Percentiles rank a stretch among this genome's conserved stretches.
These are phyloP conservation scores for Elaphomyces granulatus DNA, from an alignment of 495 filamentous ascomycete genomes.

Conservation along the genomic window DNA sequence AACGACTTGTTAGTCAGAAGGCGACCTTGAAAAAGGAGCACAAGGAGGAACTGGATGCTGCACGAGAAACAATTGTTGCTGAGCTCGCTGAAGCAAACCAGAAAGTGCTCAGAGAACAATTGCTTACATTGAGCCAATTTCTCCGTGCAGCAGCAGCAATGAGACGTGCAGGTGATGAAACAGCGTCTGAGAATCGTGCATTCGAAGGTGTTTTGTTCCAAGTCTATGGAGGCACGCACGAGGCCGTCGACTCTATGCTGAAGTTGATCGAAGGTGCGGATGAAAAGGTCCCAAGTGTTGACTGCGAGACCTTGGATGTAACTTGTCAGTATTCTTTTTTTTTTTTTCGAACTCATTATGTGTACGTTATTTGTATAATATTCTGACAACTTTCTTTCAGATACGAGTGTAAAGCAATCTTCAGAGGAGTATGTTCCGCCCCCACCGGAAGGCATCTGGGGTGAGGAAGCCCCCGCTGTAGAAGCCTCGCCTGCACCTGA, in stretches of 20 bases:
- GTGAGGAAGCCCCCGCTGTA: conserved; percentile 8
- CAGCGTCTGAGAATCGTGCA: conserved; percentile 59
- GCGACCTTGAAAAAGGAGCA: conserved; percentile 54
- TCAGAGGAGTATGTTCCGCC: conserved; percentile 27
- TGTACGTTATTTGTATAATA: conserved; percentile 1
- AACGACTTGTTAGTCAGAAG: conserved; percentile 52
- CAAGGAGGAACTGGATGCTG: conserved; percentile 55
- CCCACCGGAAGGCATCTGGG: conserved; percentile 7
- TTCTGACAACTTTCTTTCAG: conserved; percentile 31
- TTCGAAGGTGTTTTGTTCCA: conserved; percentile 81
- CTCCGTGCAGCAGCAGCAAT: conserved; percentile 62
- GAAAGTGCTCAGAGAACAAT: conserved; percentile 36
- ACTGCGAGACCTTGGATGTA: conserved; percentile 46
- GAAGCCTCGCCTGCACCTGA: conserved; percentile 42
- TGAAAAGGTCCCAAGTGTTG: conserved; percentile 52
- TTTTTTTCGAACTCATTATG: not conserved
- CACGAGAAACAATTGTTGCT: conserved; percentile 46
- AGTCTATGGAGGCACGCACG: conserved; percentile 75
- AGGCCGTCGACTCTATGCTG: conserved; percentile 66
- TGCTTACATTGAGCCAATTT: conserved; percentile 64
- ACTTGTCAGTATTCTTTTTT: conserved; percentile 49
- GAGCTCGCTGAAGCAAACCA: conserved; percentile 44
- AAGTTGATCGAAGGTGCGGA: conserved; percentile 72
- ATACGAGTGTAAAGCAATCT: conserved; percentile 50
- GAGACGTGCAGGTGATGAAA: conserved; percentile 47